Conservation (phyloP, 768 basidiomycete species). For the Suillus subaureus region DNA sequence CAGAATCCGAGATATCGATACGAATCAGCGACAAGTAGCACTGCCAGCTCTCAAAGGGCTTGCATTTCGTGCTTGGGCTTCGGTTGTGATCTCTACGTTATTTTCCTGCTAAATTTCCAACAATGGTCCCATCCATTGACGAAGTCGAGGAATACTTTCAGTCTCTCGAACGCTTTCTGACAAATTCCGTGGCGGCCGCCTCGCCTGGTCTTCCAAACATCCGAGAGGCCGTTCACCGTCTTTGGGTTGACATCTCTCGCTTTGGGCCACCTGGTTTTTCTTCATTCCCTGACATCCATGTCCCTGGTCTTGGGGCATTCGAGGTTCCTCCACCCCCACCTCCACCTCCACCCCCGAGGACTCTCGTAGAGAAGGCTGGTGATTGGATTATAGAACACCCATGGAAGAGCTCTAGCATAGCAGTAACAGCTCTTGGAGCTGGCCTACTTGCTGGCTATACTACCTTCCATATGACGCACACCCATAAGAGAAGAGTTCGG, state of each 20-base stretch:
- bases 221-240: conserved; percentile 63
- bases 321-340: conserved; percentile 68
- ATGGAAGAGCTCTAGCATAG: conserved; percentile 57
- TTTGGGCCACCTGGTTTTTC: conserved; percentile 65
- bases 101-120: neutral
- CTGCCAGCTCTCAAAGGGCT: conserved; percentile 6
- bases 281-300: conserved; percentile 50
- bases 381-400: conserved; percentile 63
- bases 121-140: conserved; percentile 50
- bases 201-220: conserved; percentile 64
- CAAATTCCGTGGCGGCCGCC: conserved; percentile 54
- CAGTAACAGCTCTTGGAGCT: conserved; percentile 58
- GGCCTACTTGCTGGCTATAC: conserved; percentile 64
- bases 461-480: conserved; percentile 23
- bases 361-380: conserved; percentile 47
- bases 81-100: neutral
- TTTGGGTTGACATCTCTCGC: conserved; percentile 80
- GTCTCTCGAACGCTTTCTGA: conserved; percentile 64
- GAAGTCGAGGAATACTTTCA: conserved; percentile 73
- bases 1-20: conserved; percentile 13
- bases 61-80: conserved; percentile 5
- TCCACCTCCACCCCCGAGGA: conserved; percentile 51
- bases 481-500: conserved; percentile 26
- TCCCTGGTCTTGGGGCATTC: conserved; percentile 71
- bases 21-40: neutral